Evolutionary conservation across 2,329 filamentous ascomycete species (phyloP).

Genomic region (Sclerotinia borealis): DNA sequence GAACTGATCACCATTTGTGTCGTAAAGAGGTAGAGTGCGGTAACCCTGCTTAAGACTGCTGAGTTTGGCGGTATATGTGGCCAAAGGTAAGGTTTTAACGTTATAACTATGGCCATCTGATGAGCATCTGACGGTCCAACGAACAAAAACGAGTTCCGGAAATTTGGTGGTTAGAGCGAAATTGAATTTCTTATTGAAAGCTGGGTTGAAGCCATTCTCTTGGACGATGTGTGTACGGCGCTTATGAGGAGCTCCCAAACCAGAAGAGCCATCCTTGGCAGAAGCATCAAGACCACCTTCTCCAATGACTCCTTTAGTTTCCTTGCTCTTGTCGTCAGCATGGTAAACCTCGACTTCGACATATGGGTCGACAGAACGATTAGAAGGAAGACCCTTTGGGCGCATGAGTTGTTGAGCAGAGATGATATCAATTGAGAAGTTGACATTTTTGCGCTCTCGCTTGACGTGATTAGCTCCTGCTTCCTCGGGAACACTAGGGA

Average conservation of each 20-base stretch:
- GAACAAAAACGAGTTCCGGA: slow-evolving; percentile 86
- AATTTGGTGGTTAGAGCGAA: slow-evolving; percentile 89
- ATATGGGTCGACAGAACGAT: slow-evolving; percentile 81
- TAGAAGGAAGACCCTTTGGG: slow-evolving; percentile 63
- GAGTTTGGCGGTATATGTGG: slow-evolving; percentile 89
- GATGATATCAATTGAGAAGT: slow-evolving; percentile 80
- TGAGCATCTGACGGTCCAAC: slow-evolving; percentile 86
- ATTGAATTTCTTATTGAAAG: slow-evolving; percentile 73
- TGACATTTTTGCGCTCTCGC: slow-evolving; percentile 73
- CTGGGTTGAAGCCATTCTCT: slow-evolving; percentile 90
- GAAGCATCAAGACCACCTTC: slow-evolving; percentile 62
- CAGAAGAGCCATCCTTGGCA: slow-evolving; percentile 56
- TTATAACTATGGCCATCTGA: slow-evolving; percentile 66
- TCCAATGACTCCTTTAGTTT: slow-evolving; percentile 64
- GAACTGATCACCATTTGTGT: slow-evolving; percentile 85
- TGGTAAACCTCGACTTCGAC: slow-evolving; percentile 93
- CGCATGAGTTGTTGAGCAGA: slow-evolving; percentile 93
- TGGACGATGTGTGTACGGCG: slow-evolving; percentile 73
- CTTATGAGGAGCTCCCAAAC: slow-evolving; percentile 66
- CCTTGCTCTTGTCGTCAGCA: slow-evolving; percentile 88
- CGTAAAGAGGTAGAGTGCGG: slow-evolving; percentile 83
- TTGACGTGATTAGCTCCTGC: slow-evolving; percentile 52
- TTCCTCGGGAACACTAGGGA: slow-evolving; percentile 45
- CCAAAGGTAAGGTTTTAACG: slow-evolving; percentile 60
- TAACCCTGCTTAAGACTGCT: slow-evolving; percentile 86